Base-by-base conservation (phyloP, 2,329 filamentous ascomycete species). In the Fusarium ambrosium region DNA sequence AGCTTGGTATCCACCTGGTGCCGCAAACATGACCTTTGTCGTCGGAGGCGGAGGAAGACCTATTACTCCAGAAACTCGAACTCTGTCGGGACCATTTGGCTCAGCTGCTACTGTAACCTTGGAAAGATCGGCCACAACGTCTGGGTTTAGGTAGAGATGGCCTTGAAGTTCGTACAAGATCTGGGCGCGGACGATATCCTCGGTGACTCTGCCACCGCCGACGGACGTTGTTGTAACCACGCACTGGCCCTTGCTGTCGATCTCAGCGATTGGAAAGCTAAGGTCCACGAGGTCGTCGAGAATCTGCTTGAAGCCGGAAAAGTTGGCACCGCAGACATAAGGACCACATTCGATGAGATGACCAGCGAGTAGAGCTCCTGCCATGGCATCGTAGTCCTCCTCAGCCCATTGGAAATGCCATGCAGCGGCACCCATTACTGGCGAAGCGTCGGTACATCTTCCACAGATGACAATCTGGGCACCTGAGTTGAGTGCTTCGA, bases 241-340 rank as follows among this genome's bases (percentile, higher is more conserved):
- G 34, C 83, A 87, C 2, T 80, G 82, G 0, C 88, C 88, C 72
- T 86, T 84, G 0, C 53, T 77, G 6, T 80, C 82, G 20, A 90
- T 81, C 64, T 89, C 87, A 1, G 85, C 87, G 66, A 90, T 87
- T 1, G 86, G 86, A 53, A 86, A 87, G 3, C 86, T 84, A 48
- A 78, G 29, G 27, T 80, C 78, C 10, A 68, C 66, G n/a, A 59
- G 13, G 2, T 70, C 66, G 6, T 70, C 69, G 11, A 36, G 34
- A 34, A 79, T 68, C 18, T 73, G 69, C 59, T 73, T 85, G 6
- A 75, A 74, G 1, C 87, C 88, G 0, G 86, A 82, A 69, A 89
- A 89, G 66, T 90, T 89, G 0, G 81, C 85, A 0, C 88, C 88
- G 1, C 86, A 88, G 3, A 87, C 85, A 71, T 89, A 89, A 1